Conservation (phyloP, 192 early-diverging fungal genomes). For the Backusella psychrophila region DNA sequence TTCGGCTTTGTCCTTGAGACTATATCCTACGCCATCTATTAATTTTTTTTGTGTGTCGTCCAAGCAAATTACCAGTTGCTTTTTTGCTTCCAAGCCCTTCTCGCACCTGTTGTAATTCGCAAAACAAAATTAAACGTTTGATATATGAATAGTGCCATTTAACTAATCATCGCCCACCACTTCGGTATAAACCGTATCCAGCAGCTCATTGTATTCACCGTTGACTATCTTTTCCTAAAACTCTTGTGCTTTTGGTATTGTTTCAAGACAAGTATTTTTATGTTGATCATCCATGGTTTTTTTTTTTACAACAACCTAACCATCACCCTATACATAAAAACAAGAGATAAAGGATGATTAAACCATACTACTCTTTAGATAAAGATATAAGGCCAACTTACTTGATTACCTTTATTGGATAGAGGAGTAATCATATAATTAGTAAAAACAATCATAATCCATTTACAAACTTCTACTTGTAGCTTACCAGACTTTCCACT, state of each 20-base stretch:
- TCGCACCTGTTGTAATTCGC: neutral
- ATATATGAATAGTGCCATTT: too few species aligned
- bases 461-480: neutral
- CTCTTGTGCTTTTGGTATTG: too few species aligned
- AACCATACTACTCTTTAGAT: neutral
- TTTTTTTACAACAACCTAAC: too few species aligned
- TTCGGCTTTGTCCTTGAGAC: neutral
- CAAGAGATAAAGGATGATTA: neutral
- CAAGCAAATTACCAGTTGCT: neutral
- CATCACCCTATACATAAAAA: too few species aligned
- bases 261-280: too few species aligned
- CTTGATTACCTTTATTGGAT: neutral
- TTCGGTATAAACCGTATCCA: too few species aligned
- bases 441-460: neutral
- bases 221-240: too few species aligned
- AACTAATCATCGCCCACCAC: too few species aligned
- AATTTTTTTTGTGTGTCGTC: neutral
- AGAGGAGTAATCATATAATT: neutral
- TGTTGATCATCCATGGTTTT: too few species aligned
- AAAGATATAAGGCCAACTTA: neutral
- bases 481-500: neutral
- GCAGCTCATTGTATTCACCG: too few species aligned
- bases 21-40: constrained; percentile 8
- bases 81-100: neutral
- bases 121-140: too few species aligned